Base-by-base conservation (phyloP, 225 moss, liverwort and hornwort species). In the Thuidium tamariscinum region DNA sequence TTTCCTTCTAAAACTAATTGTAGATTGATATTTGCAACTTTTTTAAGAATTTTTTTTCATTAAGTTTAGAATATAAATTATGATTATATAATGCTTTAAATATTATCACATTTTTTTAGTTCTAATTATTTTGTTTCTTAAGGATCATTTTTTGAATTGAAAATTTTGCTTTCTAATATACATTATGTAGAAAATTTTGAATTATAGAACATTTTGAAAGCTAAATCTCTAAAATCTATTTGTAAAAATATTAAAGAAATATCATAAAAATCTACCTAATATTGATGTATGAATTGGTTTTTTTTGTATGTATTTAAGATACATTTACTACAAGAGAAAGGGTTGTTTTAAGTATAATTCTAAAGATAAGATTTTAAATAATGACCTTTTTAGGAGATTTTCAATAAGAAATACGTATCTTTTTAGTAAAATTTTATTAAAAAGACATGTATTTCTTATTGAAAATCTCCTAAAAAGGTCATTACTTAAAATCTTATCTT, bases 161-260 rank as follows among this genome's bases (percentile, higher is more conserved):
- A 10, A 26, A 9, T 5, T 7, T 46, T 46, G 2, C 0, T 17
- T 17, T 71, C 29, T 17, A 3, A 0, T 14, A 17, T 2, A 9
- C 39, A 27, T 0, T 5, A 16, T 8, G 9, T n/a, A n/a, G n/a
- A n/a, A 16, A 0, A 26, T 42, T 26, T 71, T 26, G 1, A 44
- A 44, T 29, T 5, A 29, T 10, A 44, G 3, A 17, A 44, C 3
- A 29, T 44, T 46, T 29, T 26, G 1, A 44, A 42, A 44, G 4
- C 5, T 27, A 71, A 3, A 3, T 46, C 29, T 6, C 0, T 3
- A 29, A 2, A 71, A 46, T 72, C 18, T 72, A 44, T 44, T n/a
- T 44, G 44, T 44, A 44, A 44, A 44, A 44, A 44, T 10, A 1
- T 10, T 3, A 17, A 71, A 71, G 6, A 70, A 44, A 6, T 71